A percentile compares a stretch with the other conserved stretches of the same genome.
These are phyloP conservation scores for Solanum pinnatisectum DNA, from an alignment of 257 asterid species.

Conservation along the genomic window DNA sequence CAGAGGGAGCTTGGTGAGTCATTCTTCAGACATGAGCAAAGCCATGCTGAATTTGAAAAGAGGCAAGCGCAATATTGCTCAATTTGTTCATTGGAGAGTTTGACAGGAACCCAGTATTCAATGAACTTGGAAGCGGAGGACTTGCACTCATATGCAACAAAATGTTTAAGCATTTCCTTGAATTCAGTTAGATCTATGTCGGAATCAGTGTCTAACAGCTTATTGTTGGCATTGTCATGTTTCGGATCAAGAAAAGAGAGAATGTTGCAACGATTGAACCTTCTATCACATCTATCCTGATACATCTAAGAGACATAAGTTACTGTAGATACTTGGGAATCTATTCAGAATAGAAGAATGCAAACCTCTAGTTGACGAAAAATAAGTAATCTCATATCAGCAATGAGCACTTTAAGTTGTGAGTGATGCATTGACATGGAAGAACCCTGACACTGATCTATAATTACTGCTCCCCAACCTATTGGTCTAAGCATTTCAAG, in stretches of 20 bases:
- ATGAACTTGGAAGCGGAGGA: conserved; percentile 16
- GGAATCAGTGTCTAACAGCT: conserved; percentile 2
- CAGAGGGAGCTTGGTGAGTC: conserved; percentile 13
- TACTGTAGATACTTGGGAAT: not conserved
- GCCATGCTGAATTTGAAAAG: conserved; percentile 30
- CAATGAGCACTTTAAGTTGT: conserved; percentile 8
- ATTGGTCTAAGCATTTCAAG: conserved; percentile 3
- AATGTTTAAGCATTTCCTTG: conserved; percentile 5
- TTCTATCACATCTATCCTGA: conserved; percentile 11
- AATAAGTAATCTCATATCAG: conserved; percentile 21
- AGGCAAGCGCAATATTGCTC: conserved; percentile 55
- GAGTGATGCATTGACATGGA: not conserved
- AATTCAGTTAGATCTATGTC: conserved; percentile 8
- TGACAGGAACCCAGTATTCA: conserved; percentile 69
- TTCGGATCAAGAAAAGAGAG: conserved; percentile 20
- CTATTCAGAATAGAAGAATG: not conserved
- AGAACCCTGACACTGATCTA: conserved; percentile 21
- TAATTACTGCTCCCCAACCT: conserved; percentile 19
- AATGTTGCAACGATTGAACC: conserved; percentile 4
- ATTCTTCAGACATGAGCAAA: conserved; percentile 22
- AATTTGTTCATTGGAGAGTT: conserved; percentile 48
- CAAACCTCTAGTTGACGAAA: conserved; percentile 10
- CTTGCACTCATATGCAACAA: conserved; percentile 19
- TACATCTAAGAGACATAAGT: not conserved
- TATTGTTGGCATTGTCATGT: not conserved